A percentile compares a stretch with the other conserved stretches of the same genome.
These are phyloP conservation scores for Zizania latifolia DNA, from an alignment of 176 grass and related monocot genomes.

Conservation along the genomic window DNA sequence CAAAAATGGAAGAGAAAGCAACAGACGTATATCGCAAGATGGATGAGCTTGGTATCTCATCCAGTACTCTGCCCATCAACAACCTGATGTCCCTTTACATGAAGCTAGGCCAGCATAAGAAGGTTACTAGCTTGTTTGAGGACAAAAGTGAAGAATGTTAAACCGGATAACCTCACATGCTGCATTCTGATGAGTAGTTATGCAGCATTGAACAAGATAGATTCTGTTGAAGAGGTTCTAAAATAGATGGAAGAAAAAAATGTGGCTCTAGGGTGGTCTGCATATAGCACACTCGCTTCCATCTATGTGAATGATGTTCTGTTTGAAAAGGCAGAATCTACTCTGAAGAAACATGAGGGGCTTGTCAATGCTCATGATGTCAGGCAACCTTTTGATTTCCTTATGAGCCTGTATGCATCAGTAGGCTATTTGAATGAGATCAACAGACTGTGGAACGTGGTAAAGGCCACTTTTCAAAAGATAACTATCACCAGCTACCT, in stretches of 20 bases:
- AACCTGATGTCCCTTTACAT: slow-evolving; percentile 70
- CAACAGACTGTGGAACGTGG: slow-evolving; percentile 50
- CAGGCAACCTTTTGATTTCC: slow-evolving; percentile 52
- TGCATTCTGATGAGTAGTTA: slow-evolving; percentile 70
- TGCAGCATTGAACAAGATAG: slow-evolving; percentile 48
- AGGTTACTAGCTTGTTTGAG: slow-evolving; percentile 41
- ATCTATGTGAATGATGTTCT: slow-evolving; percentile 57
- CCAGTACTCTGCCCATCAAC: slow-evolving; percentile 30
- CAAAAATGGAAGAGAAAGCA: slow-evolving; percentile 51
- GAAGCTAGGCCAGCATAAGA: slow-evolving; percentile 50
- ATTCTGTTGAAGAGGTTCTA: slow-evolving; percentile 53
- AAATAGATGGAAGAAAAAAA: slow-evolving; percentile 45
- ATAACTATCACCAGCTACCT: slow-evolving; percentile 60
- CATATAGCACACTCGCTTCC: slow-evolving; percentile 59
- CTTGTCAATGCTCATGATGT: slow-evolving; percentile 33
- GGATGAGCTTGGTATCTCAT: slow-evolving; percentile 33
- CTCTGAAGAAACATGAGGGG: slow-evolving; percentile 65
- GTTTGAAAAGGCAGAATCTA: slow-evolving; percentile 49
- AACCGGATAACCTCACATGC: slow-evolving; percentile 49
- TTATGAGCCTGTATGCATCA: slow-evolving; percentile 50
- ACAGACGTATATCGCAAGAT: slow-evolving; percentile 50
- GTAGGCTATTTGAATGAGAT: slow-evolving; percentile 58
- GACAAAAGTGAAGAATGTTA: slow-evolving; percentile 61
- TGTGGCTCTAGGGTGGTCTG: slow-evolving; percentile 44
- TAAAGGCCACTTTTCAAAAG: slow-evolving; percentile 44